These are phyloP conservation scores for Xylaria bambusicola DNA, from an alignment of 495 filamentous ascomycete genomes.

Conservation along the genomic window DNA sequence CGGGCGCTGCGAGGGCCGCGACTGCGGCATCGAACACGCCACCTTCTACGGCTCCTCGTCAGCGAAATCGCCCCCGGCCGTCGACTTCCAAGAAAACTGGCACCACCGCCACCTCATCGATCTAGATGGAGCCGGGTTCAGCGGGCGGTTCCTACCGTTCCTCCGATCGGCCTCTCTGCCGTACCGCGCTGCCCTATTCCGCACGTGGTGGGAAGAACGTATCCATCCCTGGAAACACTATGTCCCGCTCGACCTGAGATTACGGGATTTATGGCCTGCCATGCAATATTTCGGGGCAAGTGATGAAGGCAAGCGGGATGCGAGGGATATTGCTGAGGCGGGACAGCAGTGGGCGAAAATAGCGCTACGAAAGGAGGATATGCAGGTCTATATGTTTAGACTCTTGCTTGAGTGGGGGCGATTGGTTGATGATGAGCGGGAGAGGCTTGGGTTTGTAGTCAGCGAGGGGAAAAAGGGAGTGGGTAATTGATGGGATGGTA, in stretches of 20 bases:
- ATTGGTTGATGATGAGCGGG: constrained; percentile 62
- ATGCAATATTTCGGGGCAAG: constrained; percentile 61
- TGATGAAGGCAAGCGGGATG: constrained; percentile 30
- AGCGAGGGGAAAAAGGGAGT: no score
- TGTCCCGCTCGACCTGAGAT: constrained; percentile 70
- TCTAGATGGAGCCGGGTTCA: constrained; percentile 63
- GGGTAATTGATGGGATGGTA: not conserved
- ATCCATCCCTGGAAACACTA: constrained; percentile 75
- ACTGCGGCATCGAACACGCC: constrained; percentile 49
- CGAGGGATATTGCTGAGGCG: constrained; percentile 61
- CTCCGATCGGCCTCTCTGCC: constrained; percentile 65
- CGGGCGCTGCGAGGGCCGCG: constrained; percentile 46
- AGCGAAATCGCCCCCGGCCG: constrained; percentile 42
- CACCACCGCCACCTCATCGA: constrained; percentile 66
- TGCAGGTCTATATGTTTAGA: constrained; percentile 81
- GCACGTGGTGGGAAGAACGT: constrained; percentile 74
- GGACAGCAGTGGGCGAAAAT: constrained; percentile 64
- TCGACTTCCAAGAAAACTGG: constrained; percentile 43
- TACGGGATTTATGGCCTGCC: constrained; percentile 61
- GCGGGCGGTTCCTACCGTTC: constrained; percentile 64
- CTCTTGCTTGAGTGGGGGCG: constrained; percentile 75
- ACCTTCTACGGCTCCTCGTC: constrained; percentile 54
- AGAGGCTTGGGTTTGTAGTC: constrained; percentile 58
- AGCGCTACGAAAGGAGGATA: constrained; percentile 74
- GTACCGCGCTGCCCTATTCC: constrained; percentile 66